Conservation (phyloP, 129 eudicot species). For the sunflower (Helianthus annuus) region DNA sequence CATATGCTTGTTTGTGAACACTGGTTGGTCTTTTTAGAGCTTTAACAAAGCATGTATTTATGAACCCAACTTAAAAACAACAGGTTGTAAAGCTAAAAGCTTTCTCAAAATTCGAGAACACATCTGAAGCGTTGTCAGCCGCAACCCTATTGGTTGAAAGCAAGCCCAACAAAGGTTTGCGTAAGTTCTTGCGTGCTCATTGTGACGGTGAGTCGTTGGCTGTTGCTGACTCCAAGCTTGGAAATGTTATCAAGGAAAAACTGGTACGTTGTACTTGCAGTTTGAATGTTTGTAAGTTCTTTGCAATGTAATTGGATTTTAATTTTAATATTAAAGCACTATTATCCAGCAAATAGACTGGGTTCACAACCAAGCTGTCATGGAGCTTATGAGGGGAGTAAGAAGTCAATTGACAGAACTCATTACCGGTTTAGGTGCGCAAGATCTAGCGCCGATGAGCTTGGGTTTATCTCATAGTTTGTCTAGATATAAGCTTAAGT, state of each 20-base stretch:
- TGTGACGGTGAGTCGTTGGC: slow-evolving; percentile 87
- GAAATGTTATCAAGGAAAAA: slow-evolving; percentile 79
- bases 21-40: too few species aligned
- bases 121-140: slow-evolving; percentile 77
- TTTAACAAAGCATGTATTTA: slow-evolving; percentile 11
- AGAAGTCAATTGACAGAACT: slow-evolving; percentile 91
- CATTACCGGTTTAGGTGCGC: slow-evolving; percentile 82
- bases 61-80: slow-evolving; percentile 5
- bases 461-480: slow-evolving; percentile 97
- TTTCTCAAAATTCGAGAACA: slow-evolving; percentile 91
- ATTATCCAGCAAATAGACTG: slow-evolving; percentile 82
- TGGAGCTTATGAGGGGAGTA: slow-evolving; percentile 95
- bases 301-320: background rate
- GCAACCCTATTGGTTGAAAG: slow-evolving; percentile 69
- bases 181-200: slow-evolving; percentile 90
- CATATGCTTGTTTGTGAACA: too few species aligned
- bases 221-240: slow-evolving; percentile 85
- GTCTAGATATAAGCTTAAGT: slow-evolving; percentile 85
- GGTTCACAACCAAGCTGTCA: slow-evolving; percentile 77
- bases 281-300: background rate
- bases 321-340: background rate
- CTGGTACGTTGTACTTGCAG: slow-evolving; percentile 49
- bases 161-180: slow-evolving; percentile 83
- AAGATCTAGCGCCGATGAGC: slow-evolving; percentile 98
- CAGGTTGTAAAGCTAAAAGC: slow-evolving; percentile 93